A percentile compares a stretch with the other conserved stretches of the same genome.
phyloP scores from a whole-genome alignment of 352 stramenopile species.

The Pythium vanterpoolii region DNA sequence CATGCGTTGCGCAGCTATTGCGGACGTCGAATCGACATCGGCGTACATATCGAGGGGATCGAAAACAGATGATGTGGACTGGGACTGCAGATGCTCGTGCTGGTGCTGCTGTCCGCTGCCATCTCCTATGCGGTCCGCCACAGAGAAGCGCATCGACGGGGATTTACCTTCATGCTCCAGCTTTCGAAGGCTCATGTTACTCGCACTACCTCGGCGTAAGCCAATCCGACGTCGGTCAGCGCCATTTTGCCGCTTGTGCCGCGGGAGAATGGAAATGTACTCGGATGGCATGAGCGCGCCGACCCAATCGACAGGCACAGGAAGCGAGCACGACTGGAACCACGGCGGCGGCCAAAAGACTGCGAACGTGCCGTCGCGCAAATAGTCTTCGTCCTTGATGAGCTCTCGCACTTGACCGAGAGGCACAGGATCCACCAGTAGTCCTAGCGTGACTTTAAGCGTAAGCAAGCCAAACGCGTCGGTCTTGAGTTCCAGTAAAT shows the following conservation, averaged over 20 bases:
- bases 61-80: neutral
- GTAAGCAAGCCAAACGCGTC: conserved; percentile 54
- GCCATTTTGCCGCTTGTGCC: conserved; percentile 21
- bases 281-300: conserved; percentile 64
- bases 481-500: conserved; percentile 64
- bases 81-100: neutral
- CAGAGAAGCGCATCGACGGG: conserved; percentile 16
- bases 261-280: conserved; percentile 59
- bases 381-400: conserved; percentile 41
- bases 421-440: conserved; percentile 59
- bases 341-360: conserved; percentile 63
- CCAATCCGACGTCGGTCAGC: neutral
- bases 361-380: conserved; percentile 40
- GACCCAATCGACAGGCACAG: conserved; percentile 60
- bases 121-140: neutral
- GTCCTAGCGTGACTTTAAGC: conserved; percentile 68
- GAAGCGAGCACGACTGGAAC: conserved; percentile 41
- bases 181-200: conserved; percentile 1
- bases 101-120: neutral
- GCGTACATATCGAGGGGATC: neutral
- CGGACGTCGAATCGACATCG: neutral
- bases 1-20: neutral
- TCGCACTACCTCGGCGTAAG: neutral
- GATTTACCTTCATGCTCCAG: conserved; percentile 12
- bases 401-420: conserved; percentile 55